A percentile compares a stretch with the other conserved stretches of the same genome.
phyloP scores from a whole-genome alignment of 345 rosid species.

The Hirschfeldia incana region DNA sequence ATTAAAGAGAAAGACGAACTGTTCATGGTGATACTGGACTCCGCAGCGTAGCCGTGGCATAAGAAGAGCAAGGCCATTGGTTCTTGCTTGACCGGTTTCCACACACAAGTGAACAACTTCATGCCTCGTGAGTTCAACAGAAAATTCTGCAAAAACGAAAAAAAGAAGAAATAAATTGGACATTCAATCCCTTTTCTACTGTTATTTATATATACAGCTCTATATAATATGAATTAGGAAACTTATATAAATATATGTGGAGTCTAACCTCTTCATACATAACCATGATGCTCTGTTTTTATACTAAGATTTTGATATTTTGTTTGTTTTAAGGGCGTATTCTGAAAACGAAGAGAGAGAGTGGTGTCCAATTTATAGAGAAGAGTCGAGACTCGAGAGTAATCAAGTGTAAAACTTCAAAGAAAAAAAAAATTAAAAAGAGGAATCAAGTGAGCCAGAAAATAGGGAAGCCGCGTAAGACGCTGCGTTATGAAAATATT shows the following conservation, averaged over 20 bases:
- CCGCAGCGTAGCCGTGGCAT: slow-evolving; percentile 94
- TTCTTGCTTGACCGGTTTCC: slow-evolving; percentile 61
- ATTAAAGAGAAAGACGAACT: slow-evolving; percentile 42
- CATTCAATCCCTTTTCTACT: neutral
- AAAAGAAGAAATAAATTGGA: neutral
- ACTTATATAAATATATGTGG: neutral
- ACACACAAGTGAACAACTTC: slow-evolving; percentile 78
- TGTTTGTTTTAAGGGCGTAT: neutral
- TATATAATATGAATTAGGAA: slow-evolving; percentile 13
- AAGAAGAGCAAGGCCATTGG: slow-evolving; percentile 75
- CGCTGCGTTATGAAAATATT: slow-evolving; percentile 11
- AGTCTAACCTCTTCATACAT: slow-evolving; percentile 33
- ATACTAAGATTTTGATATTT: neutral
- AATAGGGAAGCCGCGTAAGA: neutral
- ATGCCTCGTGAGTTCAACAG: slow-evolving; percentile 60
- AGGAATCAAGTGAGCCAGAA: neutral
- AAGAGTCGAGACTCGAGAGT: neutral
- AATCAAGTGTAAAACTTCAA: neutral
- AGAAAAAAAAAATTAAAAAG: neutral
- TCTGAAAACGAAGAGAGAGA: neutral
- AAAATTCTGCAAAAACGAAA: slow-evolving; percentile 40
- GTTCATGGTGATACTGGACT: slow-evolving; percentile 85
- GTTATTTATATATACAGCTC: neutral
- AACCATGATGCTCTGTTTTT: slow-evolving; percentile 29
- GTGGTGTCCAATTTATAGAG: slow-evolving; percentile 16